Conservation (phyloP, 2,329 filamentous ascomycete genomes). For the Drechslera avenae region DNA sequence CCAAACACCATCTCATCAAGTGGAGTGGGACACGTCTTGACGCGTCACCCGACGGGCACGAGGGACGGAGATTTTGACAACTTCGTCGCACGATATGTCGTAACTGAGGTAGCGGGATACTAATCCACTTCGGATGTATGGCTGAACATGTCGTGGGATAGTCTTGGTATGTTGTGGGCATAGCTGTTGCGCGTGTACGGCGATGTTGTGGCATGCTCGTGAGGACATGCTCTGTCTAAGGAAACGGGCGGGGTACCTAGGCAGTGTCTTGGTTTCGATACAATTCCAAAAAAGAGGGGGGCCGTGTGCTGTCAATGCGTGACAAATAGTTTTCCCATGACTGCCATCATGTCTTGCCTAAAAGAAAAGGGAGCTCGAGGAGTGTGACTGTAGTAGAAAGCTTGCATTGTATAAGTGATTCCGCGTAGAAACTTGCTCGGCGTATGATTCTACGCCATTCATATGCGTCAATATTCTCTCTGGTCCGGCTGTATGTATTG, state of each 20-base stretch:
- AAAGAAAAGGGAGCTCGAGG: too few species aligned
- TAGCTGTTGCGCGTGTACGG: not conserved
- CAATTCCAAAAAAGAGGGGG: too few species aligned
- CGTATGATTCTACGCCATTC: too few species aligned
- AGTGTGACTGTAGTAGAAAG: too few species aligned
- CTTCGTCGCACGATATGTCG: conserved; percentile 24
- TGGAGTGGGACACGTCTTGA: conserved; percentile 2
- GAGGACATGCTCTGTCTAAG: not conserved
- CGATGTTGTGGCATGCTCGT: conserved; percentile 8
- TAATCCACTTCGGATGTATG: conserved; percentile 1
- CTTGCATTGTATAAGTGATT: too few species aligned
- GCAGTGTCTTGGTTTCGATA: not conserved
- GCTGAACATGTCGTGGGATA: conserved; percentile 9
- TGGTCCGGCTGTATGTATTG: too few species aligned
- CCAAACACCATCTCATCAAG: conserved; percentile 2
- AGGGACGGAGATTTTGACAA: conserved; percentile 34
- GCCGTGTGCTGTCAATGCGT: too few species aligned
- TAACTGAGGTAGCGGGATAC: not conserved
- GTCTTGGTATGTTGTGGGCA: conserved; percentile 1
- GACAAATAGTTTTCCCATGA: too few species aligned
- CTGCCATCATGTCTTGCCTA: too few species aligned
- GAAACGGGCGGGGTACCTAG: not conserved
- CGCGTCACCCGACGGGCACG: conserved; percentile 15
- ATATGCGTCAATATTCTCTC: too few species aligned
- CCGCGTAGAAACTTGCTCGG: too few species aligned